These are phyloP conservation scores for Cordyceps militaris DNA, from an alignment of 2,329 filamentous ascomycete genomes.

Conservation along the genomic window DNA sequence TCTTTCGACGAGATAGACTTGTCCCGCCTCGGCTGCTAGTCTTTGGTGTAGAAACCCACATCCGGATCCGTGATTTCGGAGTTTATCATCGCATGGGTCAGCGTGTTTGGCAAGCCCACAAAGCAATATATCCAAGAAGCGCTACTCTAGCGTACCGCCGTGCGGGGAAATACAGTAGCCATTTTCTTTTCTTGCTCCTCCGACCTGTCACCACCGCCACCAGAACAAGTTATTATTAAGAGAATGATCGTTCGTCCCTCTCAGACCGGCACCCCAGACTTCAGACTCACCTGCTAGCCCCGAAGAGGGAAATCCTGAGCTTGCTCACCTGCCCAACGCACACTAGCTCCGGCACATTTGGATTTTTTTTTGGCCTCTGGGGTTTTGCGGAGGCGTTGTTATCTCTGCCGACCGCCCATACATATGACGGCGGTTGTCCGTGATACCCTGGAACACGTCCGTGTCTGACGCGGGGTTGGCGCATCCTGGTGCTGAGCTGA, in stretches of 20 bases:
- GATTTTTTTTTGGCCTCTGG: no score
- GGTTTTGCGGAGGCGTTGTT: no score
- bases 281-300: no score
- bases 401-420: no score
- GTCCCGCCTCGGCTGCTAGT: not conserved
- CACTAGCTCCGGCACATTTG: not conserved
- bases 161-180: not conserved
- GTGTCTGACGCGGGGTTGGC: no score
- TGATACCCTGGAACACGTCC: no score
- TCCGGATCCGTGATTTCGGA: not conserved
- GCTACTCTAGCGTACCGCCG: not conserved
- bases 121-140: not conserved
- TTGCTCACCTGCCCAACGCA: not conserved
- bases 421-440: no score
- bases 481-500: no score
- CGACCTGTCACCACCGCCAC: not conserved
- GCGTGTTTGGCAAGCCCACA: not conserved
- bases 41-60: not conserved
- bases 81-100: not conserved
- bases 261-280: no score
- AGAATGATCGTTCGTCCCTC: not conserved
- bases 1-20: not conserved
- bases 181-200: not conserved
- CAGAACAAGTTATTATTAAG: not conserved
- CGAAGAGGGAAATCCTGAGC: no score